Percentiles rank a stretch among this genome's conserved stretches.
phyloP scores from a whole-genome alignment of 345 rosid genomes.

The Crucihimalaya himalaica region DNA sequence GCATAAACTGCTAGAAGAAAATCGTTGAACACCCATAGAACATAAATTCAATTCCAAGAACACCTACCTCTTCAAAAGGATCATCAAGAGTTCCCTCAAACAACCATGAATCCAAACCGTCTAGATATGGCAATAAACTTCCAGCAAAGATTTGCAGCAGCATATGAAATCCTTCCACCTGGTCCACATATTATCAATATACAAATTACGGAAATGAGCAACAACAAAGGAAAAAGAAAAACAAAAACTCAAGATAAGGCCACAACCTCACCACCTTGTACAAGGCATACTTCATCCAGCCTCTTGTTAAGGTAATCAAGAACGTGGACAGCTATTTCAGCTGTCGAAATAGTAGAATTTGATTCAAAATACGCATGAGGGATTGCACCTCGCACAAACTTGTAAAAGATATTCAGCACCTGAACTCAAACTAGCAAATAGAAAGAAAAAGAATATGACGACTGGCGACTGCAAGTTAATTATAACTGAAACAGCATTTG shows the following conservation, averaged over 20 bases:
- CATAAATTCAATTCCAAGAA: slow-evolving; percentile 12
- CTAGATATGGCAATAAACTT: slow-evolving; percentile 72
- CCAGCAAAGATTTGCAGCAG: slow-evolving; percentile 78
- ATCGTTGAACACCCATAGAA: slow-evolving; percentile 14
- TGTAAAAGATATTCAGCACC: slow-evolving; percentile 48
- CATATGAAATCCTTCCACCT: slow-evolving; percentile 84
- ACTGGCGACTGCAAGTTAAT: not conserved
- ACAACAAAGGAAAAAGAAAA: slow-evolving; percentile 21
- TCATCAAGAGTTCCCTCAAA: slow-evolving; percentile 88
- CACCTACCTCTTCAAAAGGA: slow-evolving; percentile 88
- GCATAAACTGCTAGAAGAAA: slow-evolving; percentile 15
- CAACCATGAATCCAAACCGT: slow-evolving; percentile 88
- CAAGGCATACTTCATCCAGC: slow-evolving; percentile 79
- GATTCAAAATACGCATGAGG: slow-evolving; percentile 61
- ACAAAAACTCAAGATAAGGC: not conserved
- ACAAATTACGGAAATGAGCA: slow-evolving; percentile 13
- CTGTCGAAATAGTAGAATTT: slow-evolving; percentile 51
- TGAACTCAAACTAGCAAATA: slow-evolving; percentile 36
- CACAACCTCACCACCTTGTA: slow-evolving; percentile 95
- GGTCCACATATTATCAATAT: slow-evolving; percentile 41
- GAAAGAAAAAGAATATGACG: slow-evolving; percentile 9
- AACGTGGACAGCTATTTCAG: slow-evolving; percentile 67
- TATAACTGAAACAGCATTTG: not conserved
- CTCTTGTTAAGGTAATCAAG: slow-evolving; percentile 79
- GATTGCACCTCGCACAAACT: slow-evolving; percentile 67